A percentile compares a stretch with the other conserved stretches of the same genome.
phyloP scores from a whole-genome alignment of 768 basidiomycete genomes.

The Roridomyces roridus region DNA sequence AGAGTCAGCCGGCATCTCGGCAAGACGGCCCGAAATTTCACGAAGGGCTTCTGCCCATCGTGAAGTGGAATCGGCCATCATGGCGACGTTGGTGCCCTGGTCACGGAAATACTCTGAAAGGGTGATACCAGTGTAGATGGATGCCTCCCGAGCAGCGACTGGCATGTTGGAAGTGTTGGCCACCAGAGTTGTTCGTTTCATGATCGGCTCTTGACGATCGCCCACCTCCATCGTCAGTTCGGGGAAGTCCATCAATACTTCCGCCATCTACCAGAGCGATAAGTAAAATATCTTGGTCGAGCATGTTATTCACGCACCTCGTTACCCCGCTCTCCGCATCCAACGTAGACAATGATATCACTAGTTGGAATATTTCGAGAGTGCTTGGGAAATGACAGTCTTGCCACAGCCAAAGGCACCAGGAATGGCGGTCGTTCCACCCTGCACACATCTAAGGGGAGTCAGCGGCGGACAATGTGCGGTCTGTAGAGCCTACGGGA shows the following conservation, averaged over 20 bases:
- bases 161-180: constrained; percentile 99
- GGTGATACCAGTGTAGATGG: constrained; percentile 99
- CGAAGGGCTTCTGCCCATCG: constrained; percentile 99
- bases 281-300: constrained; percentile 4
- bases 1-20: constrained; percentile 99
- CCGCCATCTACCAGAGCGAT: constrained; percentile 72
- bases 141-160: constrained; percentile 98
- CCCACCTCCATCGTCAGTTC: constrained; percentile 91
- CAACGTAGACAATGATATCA: constrained; percentile 99
- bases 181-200: constrained; percentile 99
- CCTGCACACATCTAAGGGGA: constrained; percentile 82
- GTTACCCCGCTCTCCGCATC: constrained; percentile 98
- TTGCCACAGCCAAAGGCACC: constrained; percentile 99
- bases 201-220: constrained; percentile 97
- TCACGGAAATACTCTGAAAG: constrained; percentile 99
- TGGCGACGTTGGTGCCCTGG: constrained; percentile 95
- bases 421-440: constrained; percentile 96
- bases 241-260: constrained; percentile 99
- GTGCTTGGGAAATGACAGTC: constrained; percentile 97
- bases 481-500: constrained; percentile 67
- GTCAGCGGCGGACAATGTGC: constrained; percentile 3
- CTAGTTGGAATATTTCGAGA: constrained; percentile 99
- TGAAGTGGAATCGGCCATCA: constrained; percentile 99
- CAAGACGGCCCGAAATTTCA: constrained; percentile 98
- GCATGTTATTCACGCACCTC: constrained; percentile 57